Evolutionary conservation across 1,139 yeast genomes (phyloP).

Genomic region (Cylindricascospora bacillispora): DNA sequence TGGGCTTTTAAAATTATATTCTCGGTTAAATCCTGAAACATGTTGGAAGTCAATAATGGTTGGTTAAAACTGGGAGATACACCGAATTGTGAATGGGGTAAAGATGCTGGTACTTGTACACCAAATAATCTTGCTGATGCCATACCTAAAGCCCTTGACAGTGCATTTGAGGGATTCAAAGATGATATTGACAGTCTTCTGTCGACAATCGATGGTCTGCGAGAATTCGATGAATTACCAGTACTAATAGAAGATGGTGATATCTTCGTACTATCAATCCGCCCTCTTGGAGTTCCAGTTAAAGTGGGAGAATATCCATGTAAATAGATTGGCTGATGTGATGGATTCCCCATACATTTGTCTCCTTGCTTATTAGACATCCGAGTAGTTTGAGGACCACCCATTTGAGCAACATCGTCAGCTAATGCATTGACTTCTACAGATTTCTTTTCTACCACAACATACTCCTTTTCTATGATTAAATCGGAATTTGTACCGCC

Average conservation of each 20-base stretch:
- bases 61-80: conserved; percentile 9
- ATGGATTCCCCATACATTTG: conserved; percentile 1
- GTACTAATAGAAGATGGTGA: conserved; percentile 23
- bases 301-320: conserved; percentile 1
- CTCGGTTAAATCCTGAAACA: conserved; percentile 23
- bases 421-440: conserved; percentile 94
- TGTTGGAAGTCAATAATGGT: conserved; percentile 17
- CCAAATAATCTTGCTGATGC: conserved; percentile 88
- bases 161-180: conserved; percentile 78
- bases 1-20: conserved; percentile 25
- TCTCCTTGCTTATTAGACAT: background rate
- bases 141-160: conserved; percentile 74
- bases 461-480: conserved; percentile 64
- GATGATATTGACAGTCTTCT: conserved; percentile 49
- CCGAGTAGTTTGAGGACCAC: conserved; percentile 19
- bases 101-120: conserved; percentile 17
- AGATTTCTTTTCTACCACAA: conserved; percentile 84
- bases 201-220: conserved; percentile 35
- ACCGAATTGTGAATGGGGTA: conserved; percentile 6
- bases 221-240: conserved; percentile 16
- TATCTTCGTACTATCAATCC: conserved; percentile 17
- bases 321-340: conserved; percentile 1
- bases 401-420: conserved; percentile 70
- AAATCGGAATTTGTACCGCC: conserved; percentile 9
- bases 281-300: background rate